These are phyloP conservation scores for Trametopsis cervina DNA, from an alignment of 768 basidiomycete genomes.

Conservation along the genomic window DNA sequence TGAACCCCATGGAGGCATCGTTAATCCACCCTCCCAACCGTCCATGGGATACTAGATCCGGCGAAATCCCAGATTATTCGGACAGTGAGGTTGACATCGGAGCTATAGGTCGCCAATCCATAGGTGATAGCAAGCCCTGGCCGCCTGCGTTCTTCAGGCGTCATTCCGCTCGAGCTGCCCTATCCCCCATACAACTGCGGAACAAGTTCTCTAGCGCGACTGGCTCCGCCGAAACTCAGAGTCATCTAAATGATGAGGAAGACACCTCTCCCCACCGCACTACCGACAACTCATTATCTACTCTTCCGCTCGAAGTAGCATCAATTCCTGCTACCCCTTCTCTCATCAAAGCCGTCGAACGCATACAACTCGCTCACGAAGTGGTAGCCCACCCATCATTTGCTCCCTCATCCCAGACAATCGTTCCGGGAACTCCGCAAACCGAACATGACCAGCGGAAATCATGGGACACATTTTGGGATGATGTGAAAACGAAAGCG, in stretches of 20 bases:
- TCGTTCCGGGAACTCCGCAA: neutral
- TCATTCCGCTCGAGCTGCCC: constrained; percentile 17
- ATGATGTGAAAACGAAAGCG: constrained; percentile 10
- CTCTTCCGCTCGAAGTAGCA: constrained; percentile 12
- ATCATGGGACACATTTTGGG: constrained; percentile 10
- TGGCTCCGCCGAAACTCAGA: too few relatives aligned
- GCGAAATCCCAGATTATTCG: constrained; percentile 22
- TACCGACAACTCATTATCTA: constrained; percentile 10
- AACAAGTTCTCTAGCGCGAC: too few relatives aligned
- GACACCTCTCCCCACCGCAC: too few relatives aligned
- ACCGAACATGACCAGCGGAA: neutral
- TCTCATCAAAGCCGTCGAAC: constrained; percentile 54
- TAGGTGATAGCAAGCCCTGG: constrained; percentile 31
- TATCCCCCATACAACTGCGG: neutral
- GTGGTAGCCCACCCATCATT: neutral
- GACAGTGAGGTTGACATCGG: constrained; percentile 27
- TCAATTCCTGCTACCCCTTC: constrained; percentile 60
- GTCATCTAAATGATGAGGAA: too few relatives aligned
- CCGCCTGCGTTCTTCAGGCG: constrained; percentile 44
- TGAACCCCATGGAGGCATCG: constrained; percentile 17
- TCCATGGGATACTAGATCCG: constrained; percentile 7
- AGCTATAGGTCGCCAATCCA: neutral
- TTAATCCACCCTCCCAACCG: constrained; percentile 17
- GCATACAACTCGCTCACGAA: constrained; percentile 27
- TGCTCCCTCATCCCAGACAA: neutral